These are phyloP conservation scores for Thelonectria discophora DNA, from an alignment of 2,329 filamentous ascomycete genomes.

Conservation along the genomic window DNA sequence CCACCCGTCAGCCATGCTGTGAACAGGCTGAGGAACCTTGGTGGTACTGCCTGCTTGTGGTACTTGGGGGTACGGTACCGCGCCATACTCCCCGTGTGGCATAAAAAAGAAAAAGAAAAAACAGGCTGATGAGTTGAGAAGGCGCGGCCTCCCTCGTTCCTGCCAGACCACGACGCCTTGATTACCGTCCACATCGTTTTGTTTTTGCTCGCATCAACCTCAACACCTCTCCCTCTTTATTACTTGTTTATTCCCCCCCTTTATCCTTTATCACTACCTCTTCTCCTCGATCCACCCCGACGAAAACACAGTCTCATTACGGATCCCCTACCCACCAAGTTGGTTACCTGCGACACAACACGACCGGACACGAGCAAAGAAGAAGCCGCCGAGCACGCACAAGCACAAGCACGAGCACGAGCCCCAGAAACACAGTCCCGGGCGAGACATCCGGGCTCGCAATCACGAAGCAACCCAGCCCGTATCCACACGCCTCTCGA, in stretches of 20 bases:
- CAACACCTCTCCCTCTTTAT: neutral
- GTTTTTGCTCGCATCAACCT: neutral
- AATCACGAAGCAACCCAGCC: slow-evolving; percentile 22
- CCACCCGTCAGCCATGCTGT: too few relatives aligned
- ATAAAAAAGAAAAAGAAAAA: too few relatives aligned
- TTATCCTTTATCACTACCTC: slow-evolving; percentile 15
- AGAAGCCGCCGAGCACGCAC: slow-evolving; percentile 18
- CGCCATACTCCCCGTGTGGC: too few relatives aligned
- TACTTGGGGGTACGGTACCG: too few relatives aligned
- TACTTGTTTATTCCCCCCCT: neutral
- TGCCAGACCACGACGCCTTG: neutral
- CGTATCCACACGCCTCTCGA: slow-evolving; percentile 21
- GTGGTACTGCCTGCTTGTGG: too few relatives aligned
- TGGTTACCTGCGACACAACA: slow-evolving; percentile 21
- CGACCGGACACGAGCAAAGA: slow-evolving; percentile 15
- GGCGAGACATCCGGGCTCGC: slow-evolving; percentile 22
- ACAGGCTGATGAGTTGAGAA: too few relatives aligned
- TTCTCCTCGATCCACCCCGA: slow-evolving; percentile 10
- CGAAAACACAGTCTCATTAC: neutral
- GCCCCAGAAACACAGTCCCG: slow-evolving; percentile 19
- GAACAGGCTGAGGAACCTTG: too few relatives aligned
- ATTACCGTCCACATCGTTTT: too few relatives aligned
- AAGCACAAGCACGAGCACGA: slow-evolving; percentile 24
- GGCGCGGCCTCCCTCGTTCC: neutral
- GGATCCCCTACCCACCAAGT: neutral